These are phyloP conservation scores for Pseudogymnoascus sp. DNA, from an alignment of 2,329 filamentous ascomycete genomes.

Conservation along the genomic window DNA sequence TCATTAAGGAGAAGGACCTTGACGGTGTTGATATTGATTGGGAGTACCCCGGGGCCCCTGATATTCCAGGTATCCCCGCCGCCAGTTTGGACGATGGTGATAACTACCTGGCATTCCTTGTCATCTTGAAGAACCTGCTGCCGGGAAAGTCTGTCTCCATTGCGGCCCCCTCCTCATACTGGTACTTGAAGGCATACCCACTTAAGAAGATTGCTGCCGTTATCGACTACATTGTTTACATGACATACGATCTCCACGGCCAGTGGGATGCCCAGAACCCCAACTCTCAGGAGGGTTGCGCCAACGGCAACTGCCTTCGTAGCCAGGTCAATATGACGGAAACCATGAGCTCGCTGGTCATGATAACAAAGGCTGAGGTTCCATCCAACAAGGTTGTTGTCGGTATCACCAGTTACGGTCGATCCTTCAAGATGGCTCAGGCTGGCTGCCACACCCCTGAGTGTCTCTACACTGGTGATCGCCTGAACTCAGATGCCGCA, in stretches of 20 bases:
- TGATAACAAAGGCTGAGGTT: conserved; percentile 32
- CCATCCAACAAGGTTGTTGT: conserved; percentile 26
- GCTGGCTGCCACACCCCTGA: conserved; percentile 19
- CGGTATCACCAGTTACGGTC: conserved; percentile 29
- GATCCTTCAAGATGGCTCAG: conserved; percentile 29
- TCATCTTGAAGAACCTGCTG: background rate
- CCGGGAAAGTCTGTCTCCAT: conserved; percentile 22
- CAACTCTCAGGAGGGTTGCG: conserved; percentile 25
- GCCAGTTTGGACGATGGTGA: conserved; percentile 23
- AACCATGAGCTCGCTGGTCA: conserved; percentile 27
- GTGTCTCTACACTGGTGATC: background rate
- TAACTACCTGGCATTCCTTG: conserved; percentile 27
- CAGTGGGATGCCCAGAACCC: conserved; percentile 33
- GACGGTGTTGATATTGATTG: conserved; percentile 34
- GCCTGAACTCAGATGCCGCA: conserved; percentile 19
- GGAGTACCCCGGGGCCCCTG: conserved; percentile 32
- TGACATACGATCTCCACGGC: conserved; percentile 30
- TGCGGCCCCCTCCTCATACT: conserved; percentile 27
- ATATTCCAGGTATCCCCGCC: conserved; percentile 31
- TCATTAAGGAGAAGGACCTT: conserved; percentile 28
- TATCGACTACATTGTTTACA: conserved; percentile 24
- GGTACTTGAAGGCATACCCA: conserved; percentile 25
- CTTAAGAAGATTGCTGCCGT: conserved; percentile 14
- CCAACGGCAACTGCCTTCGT: conserved; percentile 26
- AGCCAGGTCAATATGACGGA: conserved; percentile 33